Conservation (phyloP, 2,329 filamentous ascomycete genomes). For the Anthostomella pinea region DNA sequence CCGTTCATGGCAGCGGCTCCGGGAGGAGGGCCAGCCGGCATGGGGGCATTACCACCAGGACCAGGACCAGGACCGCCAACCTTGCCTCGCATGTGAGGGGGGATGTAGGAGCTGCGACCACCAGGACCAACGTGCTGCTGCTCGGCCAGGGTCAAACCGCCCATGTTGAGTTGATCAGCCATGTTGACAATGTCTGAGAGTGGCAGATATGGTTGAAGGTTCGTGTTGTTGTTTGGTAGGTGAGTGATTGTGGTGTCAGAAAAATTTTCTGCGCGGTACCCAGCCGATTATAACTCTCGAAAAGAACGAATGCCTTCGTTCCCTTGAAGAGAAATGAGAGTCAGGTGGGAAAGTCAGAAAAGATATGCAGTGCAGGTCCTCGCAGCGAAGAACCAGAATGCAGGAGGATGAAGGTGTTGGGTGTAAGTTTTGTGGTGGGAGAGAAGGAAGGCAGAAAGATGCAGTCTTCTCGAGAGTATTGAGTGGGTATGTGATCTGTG, state of each 20-base stretch:
- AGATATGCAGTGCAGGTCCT: slow-evolving; percentile 16
- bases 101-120: slow-evolving; percentile 70
- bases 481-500: slow-evolving; percentile 22
- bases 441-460: slow-evolving; percentile 8
- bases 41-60: slow-evolving; percentile 25
- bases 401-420: slow-evolving; percentile 7
- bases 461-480: slow-evolving; percentile 16
- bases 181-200: slow-evolving; percentile 48
- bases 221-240: slow-evolving; percentile 9
- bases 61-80: too few species aligned
- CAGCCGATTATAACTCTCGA: slow-evolving; percentile 28
- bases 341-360: slow-evolving; percentile 19
- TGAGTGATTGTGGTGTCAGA: slow-evolving; percentile 10
- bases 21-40: slow-evolving; percentile 25
- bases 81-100: slow-evolving; percentile 74
- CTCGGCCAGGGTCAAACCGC: slow-evolving; percentile 63
- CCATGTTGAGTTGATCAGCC: slow-evolving; percentile 84
- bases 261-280: slow-evolving; percentile 26
- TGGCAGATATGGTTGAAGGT: slow-evolving; percentile 12
- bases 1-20: slow-evolving; percentile 42
- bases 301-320: slow-evolving; percentile 30
- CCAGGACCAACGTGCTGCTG: slow-evolving; percentile 36
- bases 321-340: slow-evolving; percentile 26
- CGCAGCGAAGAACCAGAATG: slow-evolving; percentile 16
- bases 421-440: slow-evolving; percentile 9